These are phyloP conservation scores for Fraxinus pennsylvanica DNA, from an alignment of 257 asterid species.

Conservation along the genomic window DNA sequence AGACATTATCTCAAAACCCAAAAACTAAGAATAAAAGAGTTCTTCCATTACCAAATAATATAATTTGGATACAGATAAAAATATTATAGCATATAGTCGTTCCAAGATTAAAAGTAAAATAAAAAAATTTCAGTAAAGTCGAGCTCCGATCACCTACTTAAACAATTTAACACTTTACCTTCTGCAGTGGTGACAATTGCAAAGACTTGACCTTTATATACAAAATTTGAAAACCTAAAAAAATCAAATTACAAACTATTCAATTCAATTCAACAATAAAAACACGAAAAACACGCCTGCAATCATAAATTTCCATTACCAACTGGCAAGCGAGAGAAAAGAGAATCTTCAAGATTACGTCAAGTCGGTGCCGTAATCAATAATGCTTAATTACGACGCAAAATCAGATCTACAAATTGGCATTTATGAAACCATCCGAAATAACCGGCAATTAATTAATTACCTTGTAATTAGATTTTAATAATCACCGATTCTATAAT, in stretches of 20 bases:
- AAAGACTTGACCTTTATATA: slow-evolving; percentile 44
- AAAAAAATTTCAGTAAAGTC: slow-evolving; percentile 6
- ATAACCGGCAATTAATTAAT: background rate
- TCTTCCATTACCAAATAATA: slow-evolving; percentile 17
- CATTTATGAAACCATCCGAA: background rate
- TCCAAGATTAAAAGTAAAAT: background rate
- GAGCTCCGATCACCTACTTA: slow-evolving; percentile 34
- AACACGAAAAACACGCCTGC: slow-evolving; percentile 27
- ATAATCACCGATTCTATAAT: background rate
- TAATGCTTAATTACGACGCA: background rate
- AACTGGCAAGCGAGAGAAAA: slow-evolving; percentile 44
- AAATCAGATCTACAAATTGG: background rate
- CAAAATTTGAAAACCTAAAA: slow-evolving; percentile 21
- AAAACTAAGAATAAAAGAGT: background rate
- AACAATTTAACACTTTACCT: slow-evolving; percentile 26
- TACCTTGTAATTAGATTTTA: background rate
- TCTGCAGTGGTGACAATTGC: slow-evolving; percentile 20
- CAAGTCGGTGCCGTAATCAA: background rate
- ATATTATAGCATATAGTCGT: background rate
- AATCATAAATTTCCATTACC: slow-evolving; percentile 36
- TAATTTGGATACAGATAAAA: slow-evolving; percentile 6
- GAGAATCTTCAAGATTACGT: slow-evolving; percentile 41
- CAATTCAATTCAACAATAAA: slow-evolving; percentile 16
- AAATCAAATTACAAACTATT: slow-evolving; percentile 9
- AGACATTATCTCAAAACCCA: slow-evolving; percentile 10